A percentile compares a stretch with the other conserved stretches of the same genome.
These are phyloP conservation scores for Wickerhamiella dianesei DNA, from an alignment of 805 yeast genomes.

Conservation along the genomic window DNA sequence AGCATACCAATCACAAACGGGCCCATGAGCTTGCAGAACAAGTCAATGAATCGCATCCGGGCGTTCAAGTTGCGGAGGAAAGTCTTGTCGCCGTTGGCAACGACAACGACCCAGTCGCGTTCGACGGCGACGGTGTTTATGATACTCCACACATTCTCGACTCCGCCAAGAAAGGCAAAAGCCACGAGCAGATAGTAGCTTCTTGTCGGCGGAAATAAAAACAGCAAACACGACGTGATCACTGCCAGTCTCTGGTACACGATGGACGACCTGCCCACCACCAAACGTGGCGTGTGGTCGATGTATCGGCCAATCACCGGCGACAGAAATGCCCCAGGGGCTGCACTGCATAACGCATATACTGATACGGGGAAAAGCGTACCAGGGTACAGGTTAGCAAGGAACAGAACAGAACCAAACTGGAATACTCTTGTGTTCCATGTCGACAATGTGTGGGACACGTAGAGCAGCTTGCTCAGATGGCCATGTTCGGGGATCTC, in stretches of 20 bases:
- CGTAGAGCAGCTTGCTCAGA: conserved; percentile 13
- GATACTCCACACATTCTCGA: conserved; percentile 26
- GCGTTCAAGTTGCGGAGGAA: conserved; percentile 24
- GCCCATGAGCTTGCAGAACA: conserved; percentile 28
- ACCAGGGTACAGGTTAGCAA: conserved; percentile 26
- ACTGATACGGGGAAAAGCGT: conserved; percentile 27
- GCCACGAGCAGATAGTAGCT: conserved; percentile 9
- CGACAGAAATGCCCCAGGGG: conserved; percentile 12
- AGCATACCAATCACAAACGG: conserved; percentile 28
- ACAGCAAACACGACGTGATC: conserved; percentile 18
- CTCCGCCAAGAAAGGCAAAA: conserved; percentile 25
- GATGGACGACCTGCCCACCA: conserved; percentile 26
- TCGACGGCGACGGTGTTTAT: conserved; percentile 29
- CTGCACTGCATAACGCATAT: conserved; percentile 24
- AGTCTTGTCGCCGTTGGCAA: conserved; percentile 20
- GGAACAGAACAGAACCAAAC: conserved; percentile 27
- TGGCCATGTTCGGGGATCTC: neutral
- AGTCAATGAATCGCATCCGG: conserved; percentile 29
- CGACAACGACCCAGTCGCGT: conserved; percentile 32
- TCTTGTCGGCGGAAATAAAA: conserved; percentile 14
- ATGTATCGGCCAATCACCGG: conserved; percentile 23
- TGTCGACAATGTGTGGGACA: conserved; percentile 28
- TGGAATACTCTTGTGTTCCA: conserved; percentile 32
- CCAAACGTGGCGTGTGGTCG: conserved; percentile 22
- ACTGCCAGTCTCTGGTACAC: conserved; percentile 24